Evolutionary conservation across 371 early-diverging fungal species (phyloP), one percentile per base, ranked within the genome.

Genomic region (Mucor plumbeus): DNA sequence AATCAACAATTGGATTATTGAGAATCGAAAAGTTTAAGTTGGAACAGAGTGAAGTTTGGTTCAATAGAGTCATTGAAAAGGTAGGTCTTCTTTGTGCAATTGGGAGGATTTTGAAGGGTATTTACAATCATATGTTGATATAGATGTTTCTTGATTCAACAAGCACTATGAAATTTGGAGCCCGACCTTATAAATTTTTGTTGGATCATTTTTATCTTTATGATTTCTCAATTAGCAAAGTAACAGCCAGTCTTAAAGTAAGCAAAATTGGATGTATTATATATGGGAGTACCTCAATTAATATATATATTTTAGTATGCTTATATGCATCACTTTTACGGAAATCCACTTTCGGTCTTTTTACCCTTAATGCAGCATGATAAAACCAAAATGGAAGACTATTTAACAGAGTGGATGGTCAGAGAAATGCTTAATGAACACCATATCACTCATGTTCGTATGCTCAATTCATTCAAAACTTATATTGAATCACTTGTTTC

Each of bases 241-340:
- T 91, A 43, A 85, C 90, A 14, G 79, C 87, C 5, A 89, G 88
- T 70, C 67, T 95, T 9, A 86, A 92, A 85, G 92, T 89, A 76
- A 67, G 63, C 2, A 5, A 15, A 21, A 10, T 6, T 8, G 26
- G 26, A 26, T 48, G 13, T 7, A 38, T 55, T 3, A 3, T 34
- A 6, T 14, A 0, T 15, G 7, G 7, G 15, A 7, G 14, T 15
- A 4, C 31, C 4, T 35, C 13, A 15, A 34, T 15, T 33, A 5
- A n/a, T 15, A 8, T 5, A 1, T 50, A 9, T 9, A 0, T 26
- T 70, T 41, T 75, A 95, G 90, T 96, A 92, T 73, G 88, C 93
- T 0, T 75, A 89, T 26, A 94, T 95, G 94, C 91, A 92, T 61
- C 91, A 93, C 72, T 96, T 83, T 69, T 95, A 93, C 73, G 87